These are phyloP conservation scores for Pseudozyma hubeiensis DNA, from an alignment of 1,284 basidiomycete species.

Conservation along the genomic window DNA sequence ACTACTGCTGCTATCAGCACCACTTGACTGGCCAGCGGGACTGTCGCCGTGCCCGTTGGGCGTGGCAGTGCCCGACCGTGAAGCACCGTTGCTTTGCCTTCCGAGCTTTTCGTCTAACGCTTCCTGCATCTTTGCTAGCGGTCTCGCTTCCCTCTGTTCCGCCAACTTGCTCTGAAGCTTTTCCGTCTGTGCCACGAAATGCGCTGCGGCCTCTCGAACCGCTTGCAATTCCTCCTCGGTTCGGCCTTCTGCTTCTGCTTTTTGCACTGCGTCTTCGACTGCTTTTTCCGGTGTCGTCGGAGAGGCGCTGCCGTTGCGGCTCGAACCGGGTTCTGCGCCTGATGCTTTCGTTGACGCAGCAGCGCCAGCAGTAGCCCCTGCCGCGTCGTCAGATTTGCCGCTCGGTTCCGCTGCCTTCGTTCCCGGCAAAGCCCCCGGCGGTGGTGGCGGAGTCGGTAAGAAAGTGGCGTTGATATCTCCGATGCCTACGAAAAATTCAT, in stretches of 20 bases:
- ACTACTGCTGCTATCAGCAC: slow-evolving; percentile 12
- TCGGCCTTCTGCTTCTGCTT: slow-evolving; percentile 20
- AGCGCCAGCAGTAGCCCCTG: slow-evolving; percentile 5
- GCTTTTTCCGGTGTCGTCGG: slow-evolving; percentile 10
- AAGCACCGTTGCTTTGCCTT: slow-evolving; percentile 63
- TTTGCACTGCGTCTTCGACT: slow-evolving; percentile 16
- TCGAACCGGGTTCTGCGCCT: not conserved
- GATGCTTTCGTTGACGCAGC: not conserved
- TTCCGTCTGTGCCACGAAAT: slow-evolving; percentile 37
- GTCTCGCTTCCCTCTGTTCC: slow-evolving; percentile 85
- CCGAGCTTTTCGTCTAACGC: slow-evolving; percentile 72
- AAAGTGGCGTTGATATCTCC: slow-evolving; percentile 97
- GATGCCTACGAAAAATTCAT: slow-evolving; percentile 98
- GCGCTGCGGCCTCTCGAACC: slow-evolving; percentile 25
- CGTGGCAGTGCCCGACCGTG: slow-evolving; percentile 25
- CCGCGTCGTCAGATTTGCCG: slow-evolving; percentile 20
- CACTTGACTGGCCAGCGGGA: not conserved
- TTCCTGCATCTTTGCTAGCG: slow-evolving; percentile 88
- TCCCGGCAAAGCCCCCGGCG: slow-evolving; percentile 23
- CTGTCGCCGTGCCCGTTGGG: slow-evolving; percentile 15
- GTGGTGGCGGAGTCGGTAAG: slow-evolving; percentile 75
- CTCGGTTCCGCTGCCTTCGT: slow-evolving; percentile 12
- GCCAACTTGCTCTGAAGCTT: slow-evolving; percentile 72
- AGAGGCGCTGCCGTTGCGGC: slow-evolving; percentile 4
- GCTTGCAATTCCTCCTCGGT: slow-evolving; percentile 28